These are phyloP conservation scores for Elongisporangium anandrum DNA, from an alignment of 352 stramenopile species.

Conservation along the genomic window DNA sequence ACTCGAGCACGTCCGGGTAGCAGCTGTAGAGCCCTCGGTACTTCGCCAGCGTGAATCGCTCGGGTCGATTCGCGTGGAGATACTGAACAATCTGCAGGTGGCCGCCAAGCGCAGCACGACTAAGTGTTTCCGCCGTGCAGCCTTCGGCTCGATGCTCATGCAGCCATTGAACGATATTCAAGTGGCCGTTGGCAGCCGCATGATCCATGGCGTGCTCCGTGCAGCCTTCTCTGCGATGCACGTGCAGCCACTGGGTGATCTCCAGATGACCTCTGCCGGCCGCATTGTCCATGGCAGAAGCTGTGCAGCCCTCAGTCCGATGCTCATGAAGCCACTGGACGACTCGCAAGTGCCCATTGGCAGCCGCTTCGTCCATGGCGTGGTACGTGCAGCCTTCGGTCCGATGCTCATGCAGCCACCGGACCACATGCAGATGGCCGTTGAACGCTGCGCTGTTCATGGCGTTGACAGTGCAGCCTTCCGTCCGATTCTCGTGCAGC, in stretches of 20 bases:
- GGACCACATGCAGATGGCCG: not conserved
- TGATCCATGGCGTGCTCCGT: constrained; percentile 2
- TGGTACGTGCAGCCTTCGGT: not conserved
- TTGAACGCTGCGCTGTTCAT: not conserved
- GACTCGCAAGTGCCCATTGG: not conserved
- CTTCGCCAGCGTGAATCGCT: not conserved
- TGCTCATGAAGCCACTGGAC: not conserved
- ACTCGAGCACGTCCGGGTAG: constrained; percentile 21
- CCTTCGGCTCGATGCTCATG: constrained; percentile 7
- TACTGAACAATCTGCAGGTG: not conserved
- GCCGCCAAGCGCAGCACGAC: not conserved
- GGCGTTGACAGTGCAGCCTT: constrained; percentile 2
- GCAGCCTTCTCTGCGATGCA: not conserved
- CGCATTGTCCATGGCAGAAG: constrained; percentile 21
- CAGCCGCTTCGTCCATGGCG: not conserved
- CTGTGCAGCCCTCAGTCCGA: constrained; percentile 19
- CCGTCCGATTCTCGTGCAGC: constrained; percentile 6
- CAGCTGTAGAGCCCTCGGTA: not conserved
- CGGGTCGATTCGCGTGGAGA: not conserved
- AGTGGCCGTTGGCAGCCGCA: constrained; percentile 31
- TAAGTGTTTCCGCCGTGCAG: not conserved
- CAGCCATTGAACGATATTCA: constrained; percentile 14
- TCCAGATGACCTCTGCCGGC: not conserved
- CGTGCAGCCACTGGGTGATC: not conserved
- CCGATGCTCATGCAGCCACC: not conserved